A percentile compares a stretch with the other conserved stretches of the same genome.
Conservation (phyloP, 1,139 yeast species). For the Hemisphaericaspora subhashii region DNA sequence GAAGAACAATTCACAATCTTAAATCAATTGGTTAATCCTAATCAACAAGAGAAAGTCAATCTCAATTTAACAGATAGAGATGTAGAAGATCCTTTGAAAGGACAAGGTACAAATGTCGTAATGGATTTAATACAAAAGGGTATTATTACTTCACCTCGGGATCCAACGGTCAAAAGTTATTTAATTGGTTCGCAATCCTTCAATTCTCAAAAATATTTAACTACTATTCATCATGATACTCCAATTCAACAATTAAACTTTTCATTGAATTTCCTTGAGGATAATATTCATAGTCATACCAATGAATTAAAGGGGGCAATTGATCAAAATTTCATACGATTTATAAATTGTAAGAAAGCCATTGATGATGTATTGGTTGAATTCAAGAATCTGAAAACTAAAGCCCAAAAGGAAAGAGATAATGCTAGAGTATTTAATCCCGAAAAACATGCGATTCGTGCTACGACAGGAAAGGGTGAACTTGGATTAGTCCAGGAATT, state of each 20-base stretch:
- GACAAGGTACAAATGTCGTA: slow-evolving; percentile 44
- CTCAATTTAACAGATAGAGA: slow-evolving; percentile 18
- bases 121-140: slow-evolving; percentile 41
- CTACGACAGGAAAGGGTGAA: slow-evolving; percentile 13
- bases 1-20: slow-evolving; percentile 35
- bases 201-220: slow-evolving; percentile 67
- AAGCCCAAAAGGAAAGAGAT: slow-evolving; percentile 38
- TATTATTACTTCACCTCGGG: slow-evolving; percentile 37
- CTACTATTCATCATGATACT: slow-evolving; percentile 69
- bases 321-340: slow-evolving; percentile 70
- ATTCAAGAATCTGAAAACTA: slow-evolving; percentile 37
- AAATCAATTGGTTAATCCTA: slow-evolving; percentile 23
- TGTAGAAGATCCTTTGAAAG: slow-evolving; percentile 57
- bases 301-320: slow-evolving; percentile 64
- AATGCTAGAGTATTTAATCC: slow-evolving; percentile 43
- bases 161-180: slow-evolving; percentile 51
- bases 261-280: slow-evolving; percentile 60
- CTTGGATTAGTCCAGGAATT: slow-evolving; percentile 30
- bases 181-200: slow-evolving; percentile 73
- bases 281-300: slow-evolving; percentile 63
- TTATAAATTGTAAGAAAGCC: slow-evolving; percentile 71
- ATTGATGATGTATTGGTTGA: slow-evolving; percentile 39
- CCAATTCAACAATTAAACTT: slow-evolving; percentile 60
- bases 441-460: slow-evolving; percentile 19
- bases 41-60: slow-evolving; percentile 14